Evolutionary conservation across 257 asterid species (phyloP).

Genomic region (Capsicum chinense): DNA sequence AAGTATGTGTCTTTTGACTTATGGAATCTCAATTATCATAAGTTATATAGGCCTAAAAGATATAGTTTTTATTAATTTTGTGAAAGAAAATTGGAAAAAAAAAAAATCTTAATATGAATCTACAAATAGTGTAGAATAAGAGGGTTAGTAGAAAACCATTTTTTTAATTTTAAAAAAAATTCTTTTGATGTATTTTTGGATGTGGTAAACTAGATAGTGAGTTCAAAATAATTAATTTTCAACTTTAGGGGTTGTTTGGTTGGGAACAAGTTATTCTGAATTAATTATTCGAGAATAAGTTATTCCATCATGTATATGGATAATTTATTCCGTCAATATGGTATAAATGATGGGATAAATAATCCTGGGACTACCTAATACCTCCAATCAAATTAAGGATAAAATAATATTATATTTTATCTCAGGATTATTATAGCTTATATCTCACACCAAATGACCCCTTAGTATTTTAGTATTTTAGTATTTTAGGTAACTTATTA

Average conservation of each 20-base stretch:
- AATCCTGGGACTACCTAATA: no score
- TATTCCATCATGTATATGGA: no score
- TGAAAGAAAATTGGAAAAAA: background rate
- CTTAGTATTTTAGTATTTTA: background rate
- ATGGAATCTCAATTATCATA: constrained; percentile 24
- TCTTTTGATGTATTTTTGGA: no score
- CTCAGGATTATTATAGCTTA: no score
- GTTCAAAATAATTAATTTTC: background rate
- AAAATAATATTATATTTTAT: no score
- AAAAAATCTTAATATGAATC: background rate
- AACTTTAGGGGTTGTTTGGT: no score
- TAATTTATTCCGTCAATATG: no score
- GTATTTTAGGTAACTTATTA: background rate
- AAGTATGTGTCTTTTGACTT: constrained; percentile 7
- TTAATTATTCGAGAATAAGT: no score
- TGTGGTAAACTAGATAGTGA: background rate
- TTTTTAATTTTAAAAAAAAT: background rate
- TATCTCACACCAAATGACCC: no score
- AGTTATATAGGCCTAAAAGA: background rate
- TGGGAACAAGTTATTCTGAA: no score
- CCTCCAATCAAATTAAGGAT: background rate
- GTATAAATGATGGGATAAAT: no score
- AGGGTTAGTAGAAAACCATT: background rate
- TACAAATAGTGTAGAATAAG: constrained; percentile 3
- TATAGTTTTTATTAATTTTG: background rate